These are phyloP conservation scores for Cladosporium austrohemisphaericum DNA, from an alignment of 2,329 filamentous ascomycete species.

Conservation along the genomic window DNA sequence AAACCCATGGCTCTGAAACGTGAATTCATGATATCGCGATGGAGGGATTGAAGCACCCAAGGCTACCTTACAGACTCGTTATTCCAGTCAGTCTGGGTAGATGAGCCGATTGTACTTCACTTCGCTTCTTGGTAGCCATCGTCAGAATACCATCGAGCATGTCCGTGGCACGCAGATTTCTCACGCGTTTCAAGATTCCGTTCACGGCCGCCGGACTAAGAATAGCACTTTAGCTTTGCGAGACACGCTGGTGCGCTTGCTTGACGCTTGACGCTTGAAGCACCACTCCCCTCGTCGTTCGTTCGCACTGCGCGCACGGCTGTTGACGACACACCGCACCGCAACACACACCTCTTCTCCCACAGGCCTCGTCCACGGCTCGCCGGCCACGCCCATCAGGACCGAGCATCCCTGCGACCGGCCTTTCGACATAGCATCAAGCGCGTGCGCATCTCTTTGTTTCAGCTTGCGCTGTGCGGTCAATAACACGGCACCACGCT, in stretches of 20 bases:
- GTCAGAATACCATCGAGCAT: too few relatives aligned
- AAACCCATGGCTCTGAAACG: constrained; percentile 1
- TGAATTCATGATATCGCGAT: too few relatives aligned
- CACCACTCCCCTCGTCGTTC: constrained; percentile 8
- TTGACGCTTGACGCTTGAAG: constrained; percentile 11
- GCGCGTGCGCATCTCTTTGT: constrained; percentile 15
- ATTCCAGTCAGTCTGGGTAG: too few relatives aligned
- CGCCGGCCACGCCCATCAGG: not conserved
- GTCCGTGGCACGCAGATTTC: too few relatives aligned
- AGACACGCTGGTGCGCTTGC: constrained; percentile 4
- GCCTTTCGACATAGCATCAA: not conserved
- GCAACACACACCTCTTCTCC: not conserved
- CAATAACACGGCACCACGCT: constrained; percentile 2
- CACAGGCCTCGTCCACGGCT: not conserved
- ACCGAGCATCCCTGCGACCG: constrained; percentile 2
- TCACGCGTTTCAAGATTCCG: too few relatives aligned
- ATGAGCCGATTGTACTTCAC: too few relatives aligned
- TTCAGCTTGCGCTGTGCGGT: constrained; percentile 14
- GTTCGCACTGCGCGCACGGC: constrained; percentile 1
- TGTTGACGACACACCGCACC: not conserved
- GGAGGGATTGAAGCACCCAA: too few relatives aligned
- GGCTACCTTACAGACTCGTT: too few relatives aligned
- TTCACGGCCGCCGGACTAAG: not conserved
- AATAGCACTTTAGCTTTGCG: not conserved
- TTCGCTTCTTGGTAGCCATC: too few relatives aligned